phyloP scores from a whole-genome alignment of 768 basidiomycete genomes.

The Austroboletus festivus region DNA sequence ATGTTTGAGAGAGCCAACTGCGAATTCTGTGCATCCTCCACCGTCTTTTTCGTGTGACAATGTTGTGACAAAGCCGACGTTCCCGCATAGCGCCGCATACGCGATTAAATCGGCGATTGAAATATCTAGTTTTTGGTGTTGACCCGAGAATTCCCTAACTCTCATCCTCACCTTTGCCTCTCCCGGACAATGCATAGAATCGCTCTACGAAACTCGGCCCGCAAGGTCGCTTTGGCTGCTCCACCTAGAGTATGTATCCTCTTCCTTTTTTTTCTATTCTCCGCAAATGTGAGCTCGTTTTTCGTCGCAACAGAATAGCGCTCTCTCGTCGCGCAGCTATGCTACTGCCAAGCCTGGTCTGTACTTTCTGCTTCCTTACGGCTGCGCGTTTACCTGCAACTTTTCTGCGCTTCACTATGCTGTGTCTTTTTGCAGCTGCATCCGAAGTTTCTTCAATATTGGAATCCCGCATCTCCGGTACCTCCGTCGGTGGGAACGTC shows the following conservation, averaged over 20 bases:
- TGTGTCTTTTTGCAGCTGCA: slow-evolving; percentile 63
- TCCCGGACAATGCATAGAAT: slow-evolving; percentile 73
- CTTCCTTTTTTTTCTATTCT: slow-evolving; percentile 13
- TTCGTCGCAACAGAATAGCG: slow-evolving; percentile 33
- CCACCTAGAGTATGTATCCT: slow-evolving; percentile 53
- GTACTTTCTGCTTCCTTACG: slow-evolving; percentile 25
- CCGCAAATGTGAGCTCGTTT: slow-evolving; percentile 8
- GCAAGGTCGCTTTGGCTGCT: slow-evolving; percentile 71
- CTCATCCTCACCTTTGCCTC: slow-evolving; percentile 45
- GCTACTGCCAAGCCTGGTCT: slow-evolving; percentile 97
- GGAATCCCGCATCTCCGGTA: slow-evolving; percentile 96
- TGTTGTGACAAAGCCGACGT: slow-evolving; percentile 8
- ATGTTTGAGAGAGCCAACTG: slow-evolving; percentile 24
- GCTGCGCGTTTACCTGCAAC: slow-evolving; percentile 5
- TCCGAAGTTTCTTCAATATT: slow-evolving; percentile 99
- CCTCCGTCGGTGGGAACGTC: slow-evolving; percentile 87
- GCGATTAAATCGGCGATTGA: slow-evolving; percentile 30
- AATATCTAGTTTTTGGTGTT: slow-evolving; percentile 32
- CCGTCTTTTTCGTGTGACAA: too few species aligned
- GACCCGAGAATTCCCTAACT: slow-evolving; percentile 36
- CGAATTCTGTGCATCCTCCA: too few species aligned
- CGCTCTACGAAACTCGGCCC: slow-evolving; percentile 80
- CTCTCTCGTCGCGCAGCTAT: slow-evolving; percentile 74
- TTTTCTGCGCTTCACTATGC: slow-evolving; percentile 11
- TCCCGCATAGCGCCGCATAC: slow-evolving; percentile 7